Evolutionary conservation across 805 yeast species (phyloP).

Genomic region (Teunomyces atbi): DNA sequence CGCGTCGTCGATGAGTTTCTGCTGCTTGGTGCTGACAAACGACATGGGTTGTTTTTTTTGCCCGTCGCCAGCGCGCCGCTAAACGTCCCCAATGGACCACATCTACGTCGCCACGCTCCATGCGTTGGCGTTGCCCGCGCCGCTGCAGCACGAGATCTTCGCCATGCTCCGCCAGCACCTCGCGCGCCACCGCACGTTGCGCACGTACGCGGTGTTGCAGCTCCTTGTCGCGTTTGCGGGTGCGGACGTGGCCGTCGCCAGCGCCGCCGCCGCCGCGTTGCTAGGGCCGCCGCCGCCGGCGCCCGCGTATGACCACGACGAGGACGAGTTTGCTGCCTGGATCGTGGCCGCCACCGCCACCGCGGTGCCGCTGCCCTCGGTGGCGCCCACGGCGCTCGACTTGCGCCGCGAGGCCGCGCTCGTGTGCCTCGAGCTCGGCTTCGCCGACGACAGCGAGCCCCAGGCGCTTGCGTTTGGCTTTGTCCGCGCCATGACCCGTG

Average conservation of each 20-base stretch:
- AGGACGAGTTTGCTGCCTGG: conserved; percentile 3
- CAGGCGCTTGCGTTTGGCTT: conserved; percentile 3
- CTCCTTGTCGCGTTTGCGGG: background rate
- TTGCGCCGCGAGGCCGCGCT: background rate
- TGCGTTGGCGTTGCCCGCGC: background rate
- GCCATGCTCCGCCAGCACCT: background rate
- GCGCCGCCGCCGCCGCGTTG: no score
- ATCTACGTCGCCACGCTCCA: background rate
- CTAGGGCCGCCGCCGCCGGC: background rate
- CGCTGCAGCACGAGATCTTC: background rate
- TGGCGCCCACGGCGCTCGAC: background rate
- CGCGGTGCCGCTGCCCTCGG: background rate
- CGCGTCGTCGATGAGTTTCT: conserved; percentile 31
- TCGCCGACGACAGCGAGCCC: conserved; percentile 24
- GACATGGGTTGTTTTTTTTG: conserved; percentile 21
- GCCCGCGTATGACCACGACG: background rate
- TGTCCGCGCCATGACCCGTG: conserved; percentile 4
- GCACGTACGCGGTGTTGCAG: background rate
- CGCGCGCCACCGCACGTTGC: background rate
- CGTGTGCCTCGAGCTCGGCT: conserved; percentile 2
- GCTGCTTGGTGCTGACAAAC: conserved; percentile 30
- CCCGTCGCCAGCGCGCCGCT: no score
- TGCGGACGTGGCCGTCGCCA: background rate
- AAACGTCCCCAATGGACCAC: no score
- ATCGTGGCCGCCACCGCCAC: background rate